Conservation (phyloP, 2,329 filamentous ascomycete species). For the Neospermospora avenae region DNA sequence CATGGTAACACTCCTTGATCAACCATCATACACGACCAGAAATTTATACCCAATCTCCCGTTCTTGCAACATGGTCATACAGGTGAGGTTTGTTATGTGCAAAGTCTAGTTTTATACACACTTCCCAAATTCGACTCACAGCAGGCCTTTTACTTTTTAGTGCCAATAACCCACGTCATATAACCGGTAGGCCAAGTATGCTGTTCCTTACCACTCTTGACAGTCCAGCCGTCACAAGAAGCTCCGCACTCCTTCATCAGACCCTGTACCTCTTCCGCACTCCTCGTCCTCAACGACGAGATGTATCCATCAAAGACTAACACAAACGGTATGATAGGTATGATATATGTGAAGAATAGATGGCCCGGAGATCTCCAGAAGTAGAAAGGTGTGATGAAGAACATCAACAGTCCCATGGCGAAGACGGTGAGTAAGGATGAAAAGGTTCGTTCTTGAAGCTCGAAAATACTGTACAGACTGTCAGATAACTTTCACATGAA, state of each 20-base stretch:
- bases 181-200: constrained; percentile 48
- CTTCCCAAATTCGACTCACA: neutral
- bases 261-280: constrained; percentile 58
- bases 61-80: too few relatives aligned
- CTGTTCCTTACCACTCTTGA: constrained; percentile 38
- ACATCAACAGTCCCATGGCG: constrained; percentile 49
- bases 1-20: neutral
- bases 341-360: constrained; percentile 62
- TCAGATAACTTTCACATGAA: constrained; percentile 1
- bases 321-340: constrained; percentile 66
- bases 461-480: constrained; percentile 52
- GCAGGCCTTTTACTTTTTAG: constrained; percentile 29
- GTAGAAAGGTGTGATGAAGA: constrained; percentile 51
- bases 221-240: constrained; percentile 40
- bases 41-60: neutral
- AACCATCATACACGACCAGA: neutral
- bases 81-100: neutral
- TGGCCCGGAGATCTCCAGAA: constrained; percentile 37
- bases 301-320: constrained; percentile 67
- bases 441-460: constrained; percentile 65
- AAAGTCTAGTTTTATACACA: neutral
- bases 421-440: constrained; percentile 52
- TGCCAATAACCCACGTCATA: constrained; percentile 44
- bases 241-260: constrained; percentile 54
- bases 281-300: constrained; percentile 64